phyloP scores from a whole-genome alignment of 2,329 filamentous ascomycete genomes.

The Paecilomyces variotii region DNA sequence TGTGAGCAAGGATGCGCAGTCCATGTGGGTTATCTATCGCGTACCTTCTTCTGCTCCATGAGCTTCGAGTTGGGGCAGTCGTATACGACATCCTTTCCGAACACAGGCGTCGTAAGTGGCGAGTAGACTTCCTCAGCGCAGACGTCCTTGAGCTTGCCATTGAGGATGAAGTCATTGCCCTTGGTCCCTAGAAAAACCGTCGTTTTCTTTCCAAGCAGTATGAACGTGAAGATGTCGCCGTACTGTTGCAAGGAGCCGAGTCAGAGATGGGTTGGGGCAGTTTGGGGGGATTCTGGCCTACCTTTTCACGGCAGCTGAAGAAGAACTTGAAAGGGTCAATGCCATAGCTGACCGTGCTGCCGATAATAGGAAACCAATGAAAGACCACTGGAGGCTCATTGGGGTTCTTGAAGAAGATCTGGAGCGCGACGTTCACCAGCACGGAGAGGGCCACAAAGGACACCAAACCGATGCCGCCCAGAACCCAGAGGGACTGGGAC shows the following conservation, averaged over 20 bases:
- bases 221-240: slow-evolving; percentile 84
- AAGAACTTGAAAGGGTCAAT: slow-evolving; percentile 69
- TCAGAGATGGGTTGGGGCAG: background rate
- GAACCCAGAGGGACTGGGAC: slow-evolving; percentile 37
- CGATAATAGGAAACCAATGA: slow-evolving; percentile 63
- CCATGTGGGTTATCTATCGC: background rate
- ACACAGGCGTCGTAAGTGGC: slow-evolving; percentile 62
- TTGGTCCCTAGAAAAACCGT: slow-evolving; percentile 75
- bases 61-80: slow-evolving; percentile 86
- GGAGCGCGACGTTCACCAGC: slow-evolving; percentile 68
- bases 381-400: slow-evolving; percentile 66
- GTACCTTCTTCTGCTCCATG: slow-evolving; percentile 91
- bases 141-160: slow-evolving; percentile 83
- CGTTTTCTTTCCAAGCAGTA: slow-evolving; percentile 79
- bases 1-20: slow-evolving; percentile 1
- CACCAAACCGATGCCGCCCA: slow-evolving; percentile 37
- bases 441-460: slow-evolving; percentile 51
- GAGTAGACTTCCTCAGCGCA: slow-evolving; percentile 87
- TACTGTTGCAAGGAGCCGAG: slow-evolving; percentile 44
- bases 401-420: slow-evolving; percentile 72
- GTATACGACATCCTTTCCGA: slow-evolving; percentile 80
- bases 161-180: slow-evolving; percentile 89
- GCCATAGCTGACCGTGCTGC: slow-evolving; percentile 87
- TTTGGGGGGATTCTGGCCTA: slow-evolving; percentile 32
- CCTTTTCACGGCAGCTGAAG: slow-evolving; percentile 62